phyloP scores from a whole-genome alignment of 2,329 filamentous ascomycete genomes.

The Dothistroma septosporum region DNA sequence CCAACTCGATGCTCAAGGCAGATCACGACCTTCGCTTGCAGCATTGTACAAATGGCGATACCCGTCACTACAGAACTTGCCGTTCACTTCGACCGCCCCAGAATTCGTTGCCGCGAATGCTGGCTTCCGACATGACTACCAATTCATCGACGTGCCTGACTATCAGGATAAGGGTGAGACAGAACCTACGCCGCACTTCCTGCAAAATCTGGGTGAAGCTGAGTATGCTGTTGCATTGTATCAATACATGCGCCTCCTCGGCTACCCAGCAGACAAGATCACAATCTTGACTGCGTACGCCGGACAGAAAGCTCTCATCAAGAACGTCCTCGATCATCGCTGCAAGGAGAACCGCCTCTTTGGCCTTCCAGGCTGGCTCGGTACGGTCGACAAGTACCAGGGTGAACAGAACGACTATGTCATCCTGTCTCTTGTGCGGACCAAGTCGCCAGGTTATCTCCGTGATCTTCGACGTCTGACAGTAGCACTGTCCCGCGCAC shows the following conservation, averaged over 20 bases:
- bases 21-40: slow-evolving; percentile 81
- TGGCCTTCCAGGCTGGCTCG: slow-evolving; percentile 81
- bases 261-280: slow-evolving; percentile 80
- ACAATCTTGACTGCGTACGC: slow-evolving; percentile 91
- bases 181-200: slow-evolving; percentile 88
- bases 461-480: slow-evolving; percentile 90
- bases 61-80: slow-evolving; percentile 70
- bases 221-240: slow-evolving; percentile 95
- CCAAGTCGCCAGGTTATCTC: slow-evolving; percentile 83
- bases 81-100: slow-evolving; percentile 61
- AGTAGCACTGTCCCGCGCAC: slow-evolving; percentile 86
- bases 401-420: slow-evolving; percentile 99
- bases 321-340: slow-evolving; percentile 77
- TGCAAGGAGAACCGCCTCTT: slow-evolving; percentile 82
- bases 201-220: slow-evolving; percentile 93
- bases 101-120: slow-evolving; percentile 83
- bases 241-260: slow-evolving; percentile 95
- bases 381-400: slow-evolving; percentile 97
- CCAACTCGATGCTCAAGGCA: slow-evolving; percentile 87
- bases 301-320: slow-evolving; percentile 82
- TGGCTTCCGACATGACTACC: slow-evolving; percentile 89
- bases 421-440: slow-evolving; percentile 87
- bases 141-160: slow-evolving; percentile 92
- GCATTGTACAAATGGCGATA: slow-evolving; percentile 94
- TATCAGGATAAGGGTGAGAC: slow-evolving; percentile 87